Conservation (phyloP, 345 rosid species). For the Eutrema heterophyllum region DNA sequence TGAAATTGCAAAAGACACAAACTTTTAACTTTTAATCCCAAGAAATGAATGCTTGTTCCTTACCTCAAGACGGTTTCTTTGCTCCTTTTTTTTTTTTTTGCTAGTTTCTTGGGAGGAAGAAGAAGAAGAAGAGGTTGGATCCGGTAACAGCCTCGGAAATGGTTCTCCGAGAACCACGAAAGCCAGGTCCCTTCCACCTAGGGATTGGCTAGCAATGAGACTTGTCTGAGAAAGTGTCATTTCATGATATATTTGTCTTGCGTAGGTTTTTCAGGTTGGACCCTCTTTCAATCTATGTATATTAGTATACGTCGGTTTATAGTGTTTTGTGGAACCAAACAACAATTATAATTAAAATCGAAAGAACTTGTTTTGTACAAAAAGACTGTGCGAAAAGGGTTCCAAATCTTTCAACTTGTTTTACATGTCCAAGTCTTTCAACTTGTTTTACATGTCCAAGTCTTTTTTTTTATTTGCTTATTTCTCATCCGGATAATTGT, state of each 20-base stretch:
- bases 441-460: not conserved
- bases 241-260: slow-evolving; percentile 3
- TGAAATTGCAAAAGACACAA: not conserved
- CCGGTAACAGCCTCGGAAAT: not conserved
- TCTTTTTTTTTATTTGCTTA: not conserved
- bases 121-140: not conserved
- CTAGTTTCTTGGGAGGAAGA: not conserved
- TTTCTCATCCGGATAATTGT: not conserved
- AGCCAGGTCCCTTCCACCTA: not conserved
- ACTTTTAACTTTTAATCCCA: not conserved
- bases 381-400: not conserved
- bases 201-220: not conserved
- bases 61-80: not conserved
- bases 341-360: not conserved
- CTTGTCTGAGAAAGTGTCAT: not conserved
- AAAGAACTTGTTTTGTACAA: slow-evolving; percentile 9
- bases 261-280: slow-evolving; percentile 13
- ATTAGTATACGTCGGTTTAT: slow-evolving; percentile 11
- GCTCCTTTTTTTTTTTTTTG: not conserved
- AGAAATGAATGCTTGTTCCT: not conserved
- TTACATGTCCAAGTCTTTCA: not conserved
- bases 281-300: slow-evolving; percentile 18
- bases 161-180: not conserved
- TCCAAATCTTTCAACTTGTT: not conserved
- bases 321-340: slow-evolving; percentile 18